A percentile compares a stretch with the other conserved stretches of the same genome.
Evolutionary conservation across 495 filamentous ascomycete genomes (phyloP).

Genomic region (Neurospora sp.): DNA sequence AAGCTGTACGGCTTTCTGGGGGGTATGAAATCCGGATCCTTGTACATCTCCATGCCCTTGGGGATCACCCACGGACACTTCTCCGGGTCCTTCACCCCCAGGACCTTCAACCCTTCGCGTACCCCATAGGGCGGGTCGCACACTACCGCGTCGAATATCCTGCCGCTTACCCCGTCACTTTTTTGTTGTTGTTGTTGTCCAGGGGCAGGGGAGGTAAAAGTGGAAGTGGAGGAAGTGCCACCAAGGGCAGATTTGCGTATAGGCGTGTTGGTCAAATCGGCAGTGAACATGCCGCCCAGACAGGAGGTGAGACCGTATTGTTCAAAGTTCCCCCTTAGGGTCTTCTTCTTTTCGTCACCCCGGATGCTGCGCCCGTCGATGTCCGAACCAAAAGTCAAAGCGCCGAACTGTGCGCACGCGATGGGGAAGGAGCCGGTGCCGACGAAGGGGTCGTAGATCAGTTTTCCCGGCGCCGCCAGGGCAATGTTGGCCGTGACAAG

Average conservation of each 20-base stretch:
- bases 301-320: slow-evolving; percentile 62
- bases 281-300: slow-evolving; percentile 68
- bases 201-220: neutral
- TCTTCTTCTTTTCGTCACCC: slow-evolving; percentile 45
- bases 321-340: slow-evolving; percentile 64
- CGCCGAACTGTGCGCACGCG: slow-evolving; percentile 82
- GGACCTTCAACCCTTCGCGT: slow-evolving; percentile 77
- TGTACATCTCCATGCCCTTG: slow-evolving; percentile 60
- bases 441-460: slow-evolving; percentile 90
- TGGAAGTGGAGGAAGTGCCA: neutral
- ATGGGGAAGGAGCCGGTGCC: slow-evolving; percentile 88
- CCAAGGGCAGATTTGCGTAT: slow-evolving; percentile 36
- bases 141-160: slow-evolving; percentile 80
- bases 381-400: slow-evolving; percentile 69
- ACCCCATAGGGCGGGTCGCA: slow-evolving; percentile 99
- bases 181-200: neutral
- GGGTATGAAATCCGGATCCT: slow-evolving; percentile 71
- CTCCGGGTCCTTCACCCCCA: slow-evolving; percentile 61
- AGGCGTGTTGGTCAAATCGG: slow-evolving; percentile 85
- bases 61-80: slow-evolving; percentile 52
- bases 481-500: slow-evolving; percentile 89
- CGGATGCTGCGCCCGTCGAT: slow-evolving; percentile 84
- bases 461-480: slow-evolving; percentile 65
- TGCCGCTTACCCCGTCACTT: slow-evolving; percentile 20
- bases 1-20: slow-evolving; percentile 91